phyloP scores from a whole-genome alignment of 352 stramenopile species.

The Phytophthora citricola region DNA sequence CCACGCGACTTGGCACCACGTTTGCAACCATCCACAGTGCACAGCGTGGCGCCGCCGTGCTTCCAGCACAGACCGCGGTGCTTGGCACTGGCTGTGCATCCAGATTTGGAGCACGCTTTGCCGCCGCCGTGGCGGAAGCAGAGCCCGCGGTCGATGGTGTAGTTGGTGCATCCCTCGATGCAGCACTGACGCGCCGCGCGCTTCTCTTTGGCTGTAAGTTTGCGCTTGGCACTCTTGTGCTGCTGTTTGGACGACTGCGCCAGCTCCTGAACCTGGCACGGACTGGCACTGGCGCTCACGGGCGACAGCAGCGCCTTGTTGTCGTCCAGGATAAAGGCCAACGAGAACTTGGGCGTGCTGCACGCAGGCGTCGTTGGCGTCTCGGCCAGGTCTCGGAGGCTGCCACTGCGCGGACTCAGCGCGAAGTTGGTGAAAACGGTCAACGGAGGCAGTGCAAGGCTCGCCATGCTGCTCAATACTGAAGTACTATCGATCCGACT shows the following conservation, averaged over 20 bases:
- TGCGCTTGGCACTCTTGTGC: slow-evolving; percentile 17
- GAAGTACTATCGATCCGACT: neutral
- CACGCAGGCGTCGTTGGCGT: slow-evolving; percentile 2
- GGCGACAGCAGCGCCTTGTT: slow-evolving; percentile 18
- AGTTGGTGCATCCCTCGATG: slow-evolving; percentile 52
- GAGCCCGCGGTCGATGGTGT: slow-evolving; percentile 57
- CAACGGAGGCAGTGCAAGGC: slow-evolving; percentile 21
- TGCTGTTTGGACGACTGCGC: slow-evolving; percentile 11
- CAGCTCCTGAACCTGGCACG: neutral
- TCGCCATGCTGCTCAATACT: slow-evolving; percentile 10
- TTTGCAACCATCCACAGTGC: slow-evolving; percentile 55
- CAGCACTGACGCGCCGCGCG: slow-evolving; percentile 57
- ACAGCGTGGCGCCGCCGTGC: slow-evolving; percentile 46
- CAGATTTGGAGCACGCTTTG: slow-evolving; percentile 52
- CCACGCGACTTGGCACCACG: slow-evolving; percentile 79
- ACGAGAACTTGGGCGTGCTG: slow-evolving; percentile 26
- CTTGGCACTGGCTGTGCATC: slow-evolving; percentile 53
- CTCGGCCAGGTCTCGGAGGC: neutral
- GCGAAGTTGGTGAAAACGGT: slow-evolving; percentile 15
- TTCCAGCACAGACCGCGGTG: slow-evolving; percentile 50
- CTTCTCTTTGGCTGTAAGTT: slow-evolving; percentile 19
- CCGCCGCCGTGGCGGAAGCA: slow-evolving; percentile 50
- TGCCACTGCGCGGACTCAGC: neutral
- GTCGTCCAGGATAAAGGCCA: slow-evolving; percentile 36
- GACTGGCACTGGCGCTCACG: neutral